phyloP scores from a whole-genome alignment of 2,329 filamentous ascomycete genomes.

The Tothia fuscella region DNA sequence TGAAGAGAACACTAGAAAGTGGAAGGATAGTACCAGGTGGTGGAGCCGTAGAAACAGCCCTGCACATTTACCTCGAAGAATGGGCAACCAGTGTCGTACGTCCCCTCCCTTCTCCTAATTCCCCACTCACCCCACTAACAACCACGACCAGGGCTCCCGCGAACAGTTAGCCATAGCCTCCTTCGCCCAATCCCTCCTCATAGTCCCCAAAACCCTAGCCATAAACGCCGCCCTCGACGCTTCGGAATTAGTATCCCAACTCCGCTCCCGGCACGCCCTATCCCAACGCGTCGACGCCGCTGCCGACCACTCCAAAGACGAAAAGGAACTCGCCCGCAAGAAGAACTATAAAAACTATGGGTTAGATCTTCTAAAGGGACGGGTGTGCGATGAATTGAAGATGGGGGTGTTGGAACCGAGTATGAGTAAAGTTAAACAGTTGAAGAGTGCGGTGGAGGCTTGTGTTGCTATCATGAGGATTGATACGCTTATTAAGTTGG shows the following conservation, averaged over 20 bases:
- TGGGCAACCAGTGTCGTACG: slow-evolving; percentile 87
- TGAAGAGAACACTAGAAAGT: slow-evolving; percentile 94
- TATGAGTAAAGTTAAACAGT: slow-evolving; percentile 95
- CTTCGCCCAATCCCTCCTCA: slow-evolving; percentile 86
- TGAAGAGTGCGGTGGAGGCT: slow-evolving; percentile 97
- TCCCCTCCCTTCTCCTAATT: slow-evolving; percentile 14
- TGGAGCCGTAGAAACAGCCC: slow-evolving; percentile 93
- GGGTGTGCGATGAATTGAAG: slow-evolving; percentile 88
- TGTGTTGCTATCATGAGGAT: slow-evolving; percentile 99
- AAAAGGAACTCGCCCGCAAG: slow-evolving; percentile 80
- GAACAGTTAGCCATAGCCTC: slow-evolving; percentile 97
- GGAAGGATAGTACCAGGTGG: slow-evolving; percentile 94
- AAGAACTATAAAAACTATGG: slow-evolving; percentile 99
- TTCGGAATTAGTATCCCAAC: slow-evolving; percentile 87
- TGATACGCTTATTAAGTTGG: slow-evolving; percentile 95
- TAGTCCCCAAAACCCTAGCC: slow-evolving; percentile 91
- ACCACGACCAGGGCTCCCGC: slow-evolving; percentile 53
- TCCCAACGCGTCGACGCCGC: slow-evolving; percentile 80
- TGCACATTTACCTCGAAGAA: slow-evolving; percentile 98
- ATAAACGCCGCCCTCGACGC: slow-evolving; percentile 96
- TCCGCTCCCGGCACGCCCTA: slow-evolving; percentile 85
- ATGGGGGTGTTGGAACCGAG: slow-evolving; percentile 90
- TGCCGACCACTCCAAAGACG: slow-evolving; percentile 49
- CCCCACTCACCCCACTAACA: slow-evolving; percentile 18
- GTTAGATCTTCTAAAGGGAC: slow-evolving; percentile 76